Conservation (phyloP, 345 rosid genomes). For the Chamaenerion angustifolium region DNA sequence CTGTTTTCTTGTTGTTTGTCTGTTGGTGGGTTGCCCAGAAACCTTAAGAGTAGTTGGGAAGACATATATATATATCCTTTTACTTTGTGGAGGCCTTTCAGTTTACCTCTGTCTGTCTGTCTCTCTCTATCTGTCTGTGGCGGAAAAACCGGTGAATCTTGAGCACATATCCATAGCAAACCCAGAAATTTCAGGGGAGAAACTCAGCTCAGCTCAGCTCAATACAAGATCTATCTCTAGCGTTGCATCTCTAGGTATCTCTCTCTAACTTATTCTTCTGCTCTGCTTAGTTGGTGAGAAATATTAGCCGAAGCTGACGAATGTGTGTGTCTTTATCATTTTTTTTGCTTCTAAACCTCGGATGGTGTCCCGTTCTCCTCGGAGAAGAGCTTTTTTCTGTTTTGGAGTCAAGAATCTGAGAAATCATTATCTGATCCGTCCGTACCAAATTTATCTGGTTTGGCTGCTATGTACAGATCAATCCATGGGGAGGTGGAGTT, state of each 20-base stretch:
- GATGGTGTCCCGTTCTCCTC: too few species aligned
- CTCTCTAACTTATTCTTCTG: too few species aligned
- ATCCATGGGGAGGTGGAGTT: too few species aligned
- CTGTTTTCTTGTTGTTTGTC: background rate
- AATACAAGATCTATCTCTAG: background rate
- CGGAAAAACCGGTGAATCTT: constrained; percentile 36
- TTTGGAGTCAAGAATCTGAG: too few species aligned
- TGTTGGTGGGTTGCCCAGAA: constrained; percentile 5
- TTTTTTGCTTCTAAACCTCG: too few species aligned
- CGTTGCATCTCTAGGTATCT: background rate
- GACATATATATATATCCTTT: background rate
- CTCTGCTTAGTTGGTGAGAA: too few species aligned
- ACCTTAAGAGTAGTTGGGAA: background rate
- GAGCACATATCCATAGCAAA: constrained; percentile 13
- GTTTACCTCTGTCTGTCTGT: constrained; percentile 5
- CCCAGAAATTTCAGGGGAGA: background rate
- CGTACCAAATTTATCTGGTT: too few species aligned
- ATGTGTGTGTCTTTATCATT: too few species aligned
- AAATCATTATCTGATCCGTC: too few species aligned
- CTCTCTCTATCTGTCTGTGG: constrained; percentile 21
- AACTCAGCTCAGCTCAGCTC: background rate
- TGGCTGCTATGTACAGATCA: too few species aligned
- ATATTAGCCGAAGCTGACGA: too few species aligned
- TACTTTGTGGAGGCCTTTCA: background rate
- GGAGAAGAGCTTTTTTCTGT: too few species aligned